Base-by-base conservation (phyloP, 2,329 filamentous ascomycete species). In the Clonostachys chloroleuca region DNA sequence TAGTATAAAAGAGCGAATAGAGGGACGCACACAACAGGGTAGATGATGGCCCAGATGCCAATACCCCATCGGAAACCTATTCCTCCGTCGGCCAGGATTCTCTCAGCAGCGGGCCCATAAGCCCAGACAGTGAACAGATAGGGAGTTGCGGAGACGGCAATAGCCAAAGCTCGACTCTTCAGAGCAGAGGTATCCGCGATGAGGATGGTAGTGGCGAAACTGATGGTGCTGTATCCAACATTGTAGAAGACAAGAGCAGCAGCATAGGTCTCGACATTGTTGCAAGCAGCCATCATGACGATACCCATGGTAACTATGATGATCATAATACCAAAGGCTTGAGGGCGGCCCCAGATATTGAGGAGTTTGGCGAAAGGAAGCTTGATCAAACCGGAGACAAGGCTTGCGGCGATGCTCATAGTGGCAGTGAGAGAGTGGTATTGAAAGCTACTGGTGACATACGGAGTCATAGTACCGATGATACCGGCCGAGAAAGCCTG, bases 171-270 rank as follows among this genome's bases (percentile, higher is more conserved):
- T 56, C 67, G 61, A 40, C 68, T 70, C 44, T 53, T 56, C 6
- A 70, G 54, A 39, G 50, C 56, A 4, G 62, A 82, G 3, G 80
- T 82, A 57, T 88, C 84, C 34, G 84, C 81, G 44, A 83, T 80
- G 56, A 87, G 79, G 13, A 88, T 78, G 49, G 78, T 75, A 20
- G 85, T 68, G n/a, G 75, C 72, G 55, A 84, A 86, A 46, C 76
- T 75, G 45, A 86, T 67, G 30, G 81, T 83, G 10, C 74, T 75
- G 46, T 73, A 69, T 13, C 84, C 84, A 35, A 83, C 73, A 36
- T 74, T 77, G 58, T 86, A 85, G 52, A 86, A 81, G 5, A 86
- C 80, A 60, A 65, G 70, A 14, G 77, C 80, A 10, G 80, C 80
- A 48, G 77, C 76, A 57, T 80, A 68, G 7, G 62, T 62, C 2